These are phyloP conservation scores for Chamaecrista fasciculata DNA, from an alignment of 306 rosid genomes.

Conservation along the genomic window DNA sequence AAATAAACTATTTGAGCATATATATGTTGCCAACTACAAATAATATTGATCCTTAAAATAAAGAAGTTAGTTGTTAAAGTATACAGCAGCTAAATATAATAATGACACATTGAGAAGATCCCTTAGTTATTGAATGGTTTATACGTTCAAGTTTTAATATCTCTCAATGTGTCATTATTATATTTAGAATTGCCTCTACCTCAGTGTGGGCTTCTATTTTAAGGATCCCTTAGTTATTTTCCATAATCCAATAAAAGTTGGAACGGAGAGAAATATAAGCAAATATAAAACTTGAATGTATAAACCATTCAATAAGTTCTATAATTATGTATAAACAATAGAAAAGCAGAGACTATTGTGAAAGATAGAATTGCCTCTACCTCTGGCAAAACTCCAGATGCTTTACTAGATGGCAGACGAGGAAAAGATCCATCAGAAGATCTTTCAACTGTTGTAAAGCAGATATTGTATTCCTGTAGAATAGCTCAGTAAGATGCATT, in stretches of 20 bases:
- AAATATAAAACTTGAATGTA: conserved; percentile 3
- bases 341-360: background rate
- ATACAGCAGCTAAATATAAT: background rate
- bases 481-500: conserved; percentile 27
- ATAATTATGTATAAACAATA: background rate
- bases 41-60: background rate
- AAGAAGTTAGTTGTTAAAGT: background rate
- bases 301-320: conserved; percentile 1
- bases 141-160: too few relatives aligned
- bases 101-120: background rate
- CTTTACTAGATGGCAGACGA: conserved; percentile 66
- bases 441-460: conserved; percentile 95
- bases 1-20: background rate
- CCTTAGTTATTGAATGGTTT: background rate
- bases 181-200: too few relatives aligned
- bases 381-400: conserved; percentile 90
- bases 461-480: conserved; percentile 87
- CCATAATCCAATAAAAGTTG: background rate
- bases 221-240: too few relatives aligned
- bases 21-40: background rate
- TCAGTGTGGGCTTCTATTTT: too few relatives aligned
- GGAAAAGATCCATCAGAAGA: conserved; percentile 62
- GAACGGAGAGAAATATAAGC: background rate
- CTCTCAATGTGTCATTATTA: too few relatives aligned
- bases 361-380: conserved; percentile 39